phyloP scores from a whole-genome alignment of 306 rosid species.

The Castanopsis chinensis region DNA sequence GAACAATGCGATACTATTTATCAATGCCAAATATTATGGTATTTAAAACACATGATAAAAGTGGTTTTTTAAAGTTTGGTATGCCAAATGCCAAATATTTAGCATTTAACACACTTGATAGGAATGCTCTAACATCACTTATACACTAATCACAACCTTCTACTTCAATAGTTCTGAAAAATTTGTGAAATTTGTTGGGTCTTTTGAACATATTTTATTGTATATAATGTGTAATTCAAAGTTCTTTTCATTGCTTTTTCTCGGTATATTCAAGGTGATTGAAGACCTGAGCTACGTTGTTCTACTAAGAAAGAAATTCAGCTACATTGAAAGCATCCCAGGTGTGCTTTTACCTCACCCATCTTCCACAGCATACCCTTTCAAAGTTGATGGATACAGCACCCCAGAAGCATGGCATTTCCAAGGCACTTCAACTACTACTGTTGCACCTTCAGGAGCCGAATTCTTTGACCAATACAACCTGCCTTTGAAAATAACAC shows the following conservation, averaged over 20 bases:
- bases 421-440: conserved; percentile 30
- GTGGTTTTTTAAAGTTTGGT: too few species aligned
- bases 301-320: conserved; percentile 70
- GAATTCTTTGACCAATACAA: conserved; percentile 42
- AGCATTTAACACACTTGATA: too few species aligned
- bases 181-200: too few species aligned
- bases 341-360: conserved; percentile 98
- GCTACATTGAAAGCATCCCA: conserved; percentile 96
- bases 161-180: too few species aligned
- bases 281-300: conserved; percentile 91
- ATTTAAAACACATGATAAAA: too few species aligned
- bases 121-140: too few species aligned
- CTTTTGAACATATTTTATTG: too few species aligned
- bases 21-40: too few species aligned
- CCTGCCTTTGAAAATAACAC: conserved; percentile 52
- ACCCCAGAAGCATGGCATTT: conserved; percentile 59
- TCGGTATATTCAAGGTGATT: conserved; percentile 47
- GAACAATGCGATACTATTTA: too few species aligned
- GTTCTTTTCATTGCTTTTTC: neutral
- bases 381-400: conserved; percentile 39
- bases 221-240: neutral
- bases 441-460: conserved; percentile 29
- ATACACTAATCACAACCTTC: too few species aligned
- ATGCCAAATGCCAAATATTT: too few species aligned
- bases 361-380: conserved; percentile 60